Evolutionary conservation across 768 basidiomycete genomes (phyloP).

Genomic region (Macrolepiota albuminosa): DNA sequence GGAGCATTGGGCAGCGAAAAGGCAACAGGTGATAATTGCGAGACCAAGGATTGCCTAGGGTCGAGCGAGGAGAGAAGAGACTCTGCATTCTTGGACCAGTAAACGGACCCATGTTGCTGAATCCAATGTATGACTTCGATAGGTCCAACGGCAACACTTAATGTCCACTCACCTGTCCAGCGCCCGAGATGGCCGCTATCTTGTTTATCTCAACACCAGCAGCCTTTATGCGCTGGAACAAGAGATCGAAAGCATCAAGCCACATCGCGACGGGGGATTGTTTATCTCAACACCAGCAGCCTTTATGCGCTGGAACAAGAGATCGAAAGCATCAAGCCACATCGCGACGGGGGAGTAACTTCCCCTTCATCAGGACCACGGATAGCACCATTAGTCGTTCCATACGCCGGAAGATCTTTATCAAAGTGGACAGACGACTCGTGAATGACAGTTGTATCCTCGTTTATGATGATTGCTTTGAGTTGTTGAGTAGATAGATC

Average conservation of each 20-base stretch:
- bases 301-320: conserved; percentile 62
- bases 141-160: neutral
- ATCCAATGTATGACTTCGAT: neutral
- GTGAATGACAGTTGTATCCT: conserved; percentile 53
- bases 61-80: conserved; percentile 49
- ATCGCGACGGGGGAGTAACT: conserved; percentile 75
- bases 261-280: conserved; percentile 76
- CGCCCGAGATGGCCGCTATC: conserved; percentile 68
- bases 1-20: conserved; percentile 68
- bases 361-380: conserved; percentile 62
- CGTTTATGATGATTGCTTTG: conserved; percentile 66
- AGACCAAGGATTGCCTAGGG: conserved; percentile 41
- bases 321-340: conserved; percentile 84
- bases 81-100: conserved; percentile 63
- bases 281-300: conserved; percentile 53
- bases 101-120: conserved; percentile 86
- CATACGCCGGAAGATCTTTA: conserved; percentile 66
- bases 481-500: conserved; percentile 86
- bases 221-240: conserved; percentile 57
- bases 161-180: conserved; percentile 56
- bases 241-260: conserved; percentile 79
- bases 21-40: conserved; percentile 58
- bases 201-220: conserved; percentile 54
- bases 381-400: conserved; percentile 62
- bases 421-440: conserved; percentile 79